Conservation (phyloP, 176 grass and related monocot genomes). For the Rhipidocladum racemiflorum region DNA sequence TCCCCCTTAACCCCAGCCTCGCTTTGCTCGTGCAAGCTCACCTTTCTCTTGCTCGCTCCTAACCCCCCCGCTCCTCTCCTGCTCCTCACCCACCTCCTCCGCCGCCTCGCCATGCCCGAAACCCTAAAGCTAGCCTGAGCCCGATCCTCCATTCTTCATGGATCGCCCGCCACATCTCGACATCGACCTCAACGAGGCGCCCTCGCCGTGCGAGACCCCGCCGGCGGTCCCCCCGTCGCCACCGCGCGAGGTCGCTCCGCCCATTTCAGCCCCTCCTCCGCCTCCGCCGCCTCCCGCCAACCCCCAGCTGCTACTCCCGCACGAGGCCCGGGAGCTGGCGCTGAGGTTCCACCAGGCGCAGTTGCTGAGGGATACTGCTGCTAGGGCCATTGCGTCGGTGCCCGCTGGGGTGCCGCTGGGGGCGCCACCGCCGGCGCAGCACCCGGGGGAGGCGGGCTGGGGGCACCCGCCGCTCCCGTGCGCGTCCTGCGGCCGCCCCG, state of each 20-base stretch:
- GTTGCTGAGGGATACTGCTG: not conserved
- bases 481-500: slow-evolving; percentile 48
- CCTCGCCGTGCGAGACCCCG: slow-evolving; percentile 43
- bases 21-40: slow-evolving; percentile 44
- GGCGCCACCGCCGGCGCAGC: slow-evolving; percentile 42
- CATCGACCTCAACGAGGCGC: slow-evolving; percentile 96
- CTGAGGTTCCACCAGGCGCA: slow-evolving; percentile 31
- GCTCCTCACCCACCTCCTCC: not conserved
- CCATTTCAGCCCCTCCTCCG: not conserved
- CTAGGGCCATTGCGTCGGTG: not conserved
- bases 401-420: not conserved
- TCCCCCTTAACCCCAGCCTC: slow-evolving; percentile 45
- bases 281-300: not conserved
- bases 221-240: slow-evolving; percentile 1
- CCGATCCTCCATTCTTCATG: slow-evolving; percentile 29
- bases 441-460: slow-evolving; percentile 64
- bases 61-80: not conserved
- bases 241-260: not conserved
- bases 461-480: slow-evolving; percentile 35
- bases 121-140: not conserved
- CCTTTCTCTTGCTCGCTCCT: not conserved
- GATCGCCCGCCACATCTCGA: slow-evolving; percentile 59
- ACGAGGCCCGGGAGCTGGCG: slow-evolving; percentile 49
- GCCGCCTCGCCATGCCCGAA: slow-evolving; percentile 26
- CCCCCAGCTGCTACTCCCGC: slow-evolving; percentile 23